Percentiles rank a stretch among this genome's conserved stretches.
These are phyloP conservation scores for Blastobotrys parvus DNA, from an alignment of 805 yeast genomes.

Conservation along the genomic window DNA sequence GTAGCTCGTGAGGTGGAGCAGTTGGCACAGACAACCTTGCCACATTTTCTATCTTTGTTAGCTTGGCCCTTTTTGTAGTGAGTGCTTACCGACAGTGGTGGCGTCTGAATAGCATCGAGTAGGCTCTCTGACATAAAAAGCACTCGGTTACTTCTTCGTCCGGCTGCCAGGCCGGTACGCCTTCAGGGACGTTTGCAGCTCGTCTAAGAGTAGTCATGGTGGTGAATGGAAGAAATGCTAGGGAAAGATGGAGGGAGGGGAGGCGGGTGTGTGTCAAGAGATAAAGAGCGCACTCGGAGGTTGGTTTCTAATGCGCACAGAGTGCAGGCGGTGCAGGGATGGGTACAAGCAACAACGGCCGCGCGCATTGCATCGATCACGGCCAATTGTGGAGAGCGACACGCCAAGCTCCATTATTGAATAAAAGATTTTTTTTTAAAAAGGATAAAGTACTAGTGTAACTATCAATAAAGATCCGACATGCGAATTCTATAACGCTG, in stretches of 20 bases:
- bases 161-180: constrained; percentile 58
- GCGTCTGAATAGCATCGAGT: constrained; percentile 57
- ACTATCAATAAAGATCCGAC: too few species aligned
- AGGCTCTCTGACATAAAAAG: constrained; percentile 43
- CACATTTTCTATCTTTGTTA: constrained; percentile 40
- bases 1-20: constrained; percentile 50
- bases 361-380: too few species aligned
- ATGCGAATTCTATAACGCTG: too few species aligned
- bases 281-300: too few species aligned
- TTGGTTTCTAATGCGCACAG: too few species aligned
- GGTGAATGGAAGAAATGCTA: not conserved
- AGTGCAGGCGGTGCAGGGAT: too few species aligned
- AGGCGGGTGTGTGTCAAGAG: not conserved
- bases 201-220: not conserved
- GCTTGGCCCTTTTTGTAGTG: not conserved
- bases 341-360: too few species aligned
- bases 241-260: not conserved
- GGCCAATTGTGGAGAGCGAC: too few species aligned
- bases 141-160: constrained; percentile 50
- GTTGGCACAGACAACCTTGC: constrained; percentile 62
- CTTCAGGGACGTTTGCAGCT: constrained; percentile 10
- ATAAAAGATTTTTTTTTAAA: too few species aligned
- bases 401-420: too few species aligned
- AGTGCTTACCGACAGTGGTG: constrained; percentile 66
- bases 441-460: too few species aligned